Conservation (phyloP, 306 rosid species). For the Quercus alba region DNA sequence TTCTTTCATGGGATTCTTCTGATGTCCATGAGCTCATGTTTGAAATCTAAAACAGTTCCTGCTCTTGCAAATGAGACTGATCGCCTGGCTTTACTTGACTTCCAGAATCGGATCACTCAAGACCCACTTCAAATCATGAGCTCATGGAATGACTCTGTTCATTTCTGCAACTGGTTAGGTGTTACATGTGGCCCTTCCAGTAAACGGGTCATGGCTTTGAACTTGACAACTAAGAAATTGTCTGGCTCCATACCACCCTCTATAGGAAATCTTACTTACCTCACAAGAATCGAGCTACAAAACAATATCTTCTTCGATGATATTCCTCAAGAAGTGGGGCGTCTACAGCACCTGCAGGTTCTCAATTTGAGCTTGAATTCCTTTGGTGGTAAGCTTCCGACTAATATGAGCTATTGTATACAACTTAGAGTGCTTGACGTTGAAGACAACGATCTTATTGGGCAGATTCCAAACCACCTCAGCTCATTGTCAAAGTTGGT, state of each 20-base stretch:
- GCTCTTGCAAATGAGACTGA: constrained; percentile 16
- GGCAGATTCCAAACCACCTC: constrained; percentile 13
- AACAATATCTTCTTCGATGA: constrained; percentile 23
- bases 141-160: constrained; percentile 36
- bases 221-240: constrained; percentile 8
- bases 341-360: neutral
- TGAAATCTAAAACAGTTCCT: too few relatives aligned
- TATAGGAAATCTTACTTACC: constrained; percentile 44
- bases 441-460: neutral
- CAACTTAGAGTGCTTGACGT: neutral
- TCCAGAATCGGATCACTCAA: constrained; percentile 21
- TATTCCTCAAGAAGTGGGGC: constrained; percentile 12
- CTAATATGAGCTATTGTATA: constrained; percentile 35
- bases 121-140: constrained; percentile 37
- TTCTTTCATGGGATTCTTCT: too few relatives aligned
- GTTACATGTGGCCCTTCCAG: neutral
- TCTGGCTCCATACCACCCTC: constrained; percentile 30
- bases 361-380: constrained; percentile 15
- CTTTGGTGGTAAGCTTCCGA: constrained; percentile 33
- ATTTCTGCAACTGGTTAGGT: constrained; percentile 23
- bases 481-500: constrained; percentile 5
- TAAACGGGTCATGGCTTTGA: constrained; percentile 16
- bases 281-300: constrained; percentile 9
- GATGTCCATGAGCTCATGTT: too few relatives aligned
- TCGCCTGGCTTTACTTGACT: constrained; percentile 30